A percentile compares a stretch with the other conserved stretches of the same genome.
Conservation (phyloP, 768 basidiomycete species). For the Lactarius pseudohatsudake region DNA sequence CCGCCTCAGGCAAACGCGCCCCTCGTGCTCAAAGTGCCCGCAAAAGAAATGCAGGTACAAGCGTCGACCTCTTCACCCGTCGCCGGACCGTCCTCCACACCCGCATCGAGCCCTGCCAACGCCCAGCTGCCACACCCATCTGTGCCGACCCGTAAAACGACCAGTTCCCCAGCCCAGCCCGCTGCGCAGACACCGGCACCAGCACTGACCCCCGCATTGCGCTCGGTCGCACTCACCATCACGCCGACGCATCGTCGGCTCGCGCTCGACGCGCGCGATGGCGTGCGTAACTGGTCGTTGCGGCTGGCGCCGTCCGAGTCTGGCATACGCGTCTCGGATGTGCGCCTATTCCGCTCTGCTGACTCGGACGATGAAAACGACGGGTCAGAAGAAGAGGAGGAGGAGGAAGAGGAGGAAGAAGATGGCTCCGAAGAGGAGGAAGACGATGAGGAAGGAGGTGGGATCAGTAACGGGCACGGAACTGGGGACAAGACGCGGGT, state of each 20-base stretch:
- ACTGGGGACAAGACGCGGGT: constrained; percentile 20
- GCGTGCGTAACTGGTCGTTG: constrained; percentile 74
- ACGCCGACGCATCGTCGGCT: constrained; percentile 59
- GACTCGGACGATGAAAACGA: constrained; percentile 62
- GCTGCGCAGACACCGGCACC: constrained; percentile 19
- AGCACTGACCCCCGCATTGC: constrained; percentile 27
- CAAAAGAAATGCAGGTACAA: constrained; percentile 10
- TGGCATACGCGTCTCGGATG: constrained; percentile 51
- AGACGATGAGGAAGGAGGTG: constrained; percentile 37
- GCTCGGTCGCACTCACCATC: constrained; percentile 32
- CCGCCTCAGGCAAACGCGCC: constrained; percentile 31
- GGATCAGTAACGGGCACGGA: background rate
- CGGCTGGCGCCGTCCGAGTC: constrained; percentile 59
- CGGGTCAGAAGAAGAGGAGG: constrained; percentile 52
- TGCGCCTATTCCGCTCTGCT: constrained; percentile 55
- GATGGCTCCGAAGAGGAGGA: constrained; percentile 41
- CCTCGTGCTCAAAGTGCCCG: constrained; percentile 30
- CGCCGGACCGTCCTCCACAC: constrained; percentile 28
- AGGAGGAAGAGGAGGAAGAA: constrained; percentile 42
- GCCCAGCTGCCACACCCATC: constrained; percentile 14
- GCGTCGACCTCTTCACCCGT: constrained; percentile 31
- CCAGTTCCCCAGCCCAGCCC: constrained; percentile 12
- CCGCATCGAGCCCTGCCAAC: constrained; percentile 18
- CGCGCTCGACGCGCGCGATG: constrained; percentile 61
- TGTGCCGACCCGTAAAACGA: constrained; percentile 22